Evolutionary conservation across 2,329 filamentous ascomycete species (phyloP).

Genomic region (Arthrobotrys conoides): DNA sequence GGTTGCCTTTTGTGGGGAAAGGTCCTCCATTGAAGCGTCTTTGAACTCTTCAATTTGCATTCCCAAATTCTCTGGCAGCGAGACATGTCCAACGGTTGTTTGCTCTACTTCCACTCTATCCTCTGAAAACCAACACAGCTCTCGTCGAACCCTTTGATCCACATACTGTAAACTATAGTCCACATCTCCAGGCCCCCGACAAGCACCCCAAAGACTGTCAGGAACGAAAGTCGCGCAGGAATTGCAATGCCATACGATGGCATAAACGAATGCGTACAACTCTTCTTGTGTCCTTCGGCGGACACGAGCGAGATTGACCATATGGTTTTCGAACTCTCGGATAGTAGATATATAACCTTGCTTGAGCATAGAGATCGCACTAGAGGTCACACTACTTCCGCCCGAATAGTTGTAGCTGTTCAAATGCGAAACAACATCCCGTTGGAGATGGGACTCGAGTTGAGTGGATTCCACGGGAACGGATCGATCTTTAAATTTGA

Average conservation of each 20-base stretch:
- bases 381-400: conserved; percentile 41
- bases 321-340: conserved; percentile 52
- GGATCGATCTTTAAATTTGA: conserved; percentile 51
- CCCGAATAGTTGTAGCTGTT: conserved; percentile 39
- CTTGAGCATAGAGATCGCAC: conserved; percentile 44
- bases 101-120: conserved; percentile 9
- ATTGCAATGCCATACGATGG: conserved; percentile 58
- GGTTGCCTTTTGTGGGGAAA: conserved; percentile 12
- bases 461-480: conserved; percentile 4
- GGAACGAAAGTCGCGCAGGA: conserved; percentile 59
- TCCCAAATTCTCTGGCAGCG: conserved; percentile 26
- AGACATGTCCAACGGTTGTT: conserved; percentile 34
- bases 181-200: conserved; percentile 33
- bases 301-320: conserved; percentile 46
- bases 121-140: conserved; percentile 47
- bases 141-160: conserved; percentile 41
- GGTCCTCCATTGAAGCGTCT: conserved; percentile 28
- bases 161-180: conserved; percentile 57
- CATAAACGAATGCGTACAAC: conserved; percentile 52
- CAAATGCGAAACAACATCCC: conserved; percentile 43
- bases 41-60: conserved; percentile 18
- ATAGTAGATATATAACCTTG: conserved; percentile 54
- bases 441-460: conserved; percentile 45
- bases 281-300: conserved; percentile 45
- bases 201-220: conserved; percentile 47